Base-by-base conservation (phyloP, 352 stramenopile species). In the Peronosclerospora sorghi region DNA sequence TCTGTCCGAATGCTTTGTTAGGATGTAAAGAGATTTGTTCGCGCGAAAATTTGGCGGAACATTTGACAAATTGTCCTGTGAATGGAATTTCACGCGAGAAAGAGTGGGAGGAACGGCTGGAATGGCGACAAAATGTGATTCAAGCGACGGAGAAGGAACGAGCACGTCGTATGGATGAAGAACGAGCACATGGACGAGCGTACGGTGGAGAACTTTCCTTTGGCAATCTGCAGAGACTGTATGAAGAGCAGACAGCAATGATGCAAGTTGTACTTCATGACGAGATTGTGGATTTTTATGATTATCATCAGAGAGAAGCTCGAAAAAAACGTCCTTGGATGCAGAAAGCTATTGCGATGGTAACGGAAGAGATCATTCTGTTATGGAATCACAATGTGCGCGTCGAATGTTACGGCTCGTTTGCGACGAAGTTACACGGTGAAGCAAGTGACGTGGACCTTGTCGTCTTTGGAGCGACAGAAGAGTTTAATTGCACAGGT, bases 1-100 rank as follows among this genome's bases (percentile, higher is more conserved):
- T 91, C 13, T 91, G 79, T 53, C 79, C 79, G 7, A 88, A 91
- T 37, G 79, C 79, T 0, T 64, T 91, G 32, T 59, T 91, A 7
- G 79, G 79, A 0, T 91, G 79, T 45, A 86, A 72, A 18, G 74
- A 75, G 34, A 86, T 91, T 44, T 91, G 78, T 32, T 68, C 73
- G 5, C 60, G 79, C 8, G 75, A 87, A 32, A 72, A 79, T 21
- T 40, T 91, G 12, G 79, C 73, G 0, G 60, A 64, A 17, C 79
- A 91, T 48, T 51, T 91, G 2, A 56, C 59, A 0, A 68, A 62
- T 4, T 90, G 78, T 44, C 69, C 74, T 4, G 65, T 86, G 35
- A 75, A 76, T 49, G 65, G 69, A 0, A 84, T 84, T 29, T 83
- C 74, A 19, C 58, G 68, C 13, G 79, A 88, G 34, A 83, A 83